These are phyloP conservation scores for Macrophomina phaseolina DNA, from an alignment of 2,329 filamentous ascomycete genomes.

Conservation along the genomic window DNA sequence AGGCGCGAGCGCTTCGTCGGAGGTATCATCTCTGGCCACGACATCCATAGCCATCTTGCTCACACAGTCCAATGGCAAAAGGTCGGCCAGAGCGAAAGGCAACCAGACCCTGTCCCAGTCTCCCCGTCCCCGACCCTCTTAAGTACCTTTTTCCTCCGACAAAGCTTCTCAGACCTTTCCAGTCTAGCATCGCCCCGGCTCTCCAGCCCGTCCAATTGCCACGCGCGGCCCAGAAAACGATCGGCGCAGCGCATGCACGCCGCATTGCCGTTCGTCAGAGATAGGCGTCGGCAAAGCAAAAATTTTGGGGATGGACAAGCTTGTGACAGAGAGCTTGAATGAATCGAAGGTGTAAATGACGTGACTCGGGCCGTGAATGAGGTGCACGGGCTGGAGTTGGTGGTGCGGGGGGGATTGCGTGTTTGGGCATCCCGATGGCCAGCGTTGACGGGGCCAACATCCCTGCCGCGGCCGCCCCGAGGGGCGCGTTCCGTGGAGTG, in stretches of 20 bases:
- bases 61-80: too few species aligned
- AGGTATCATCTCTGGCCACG: conserved; percentile 5
- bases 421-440: background rate
- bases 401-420: background rate
- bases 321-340: background rate
- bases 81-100: too few species aligned
- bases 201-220: background rate
- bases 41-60: background rate
- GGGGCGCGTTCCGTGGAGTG: too few species aligned
- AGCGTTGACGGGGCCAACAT: background rate
- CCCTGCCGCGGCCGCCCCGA: too few species aligned
- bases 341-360: background rate
- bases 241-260: background rate
- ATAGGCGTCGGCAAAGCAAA: background rate
- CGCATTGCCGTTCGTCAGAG: background rate
- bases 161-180: background rate
- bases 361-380: background rate
- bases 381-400: background rate
- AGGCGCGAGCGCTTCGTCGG: conserved; percentile 29
- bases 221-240: background rate
- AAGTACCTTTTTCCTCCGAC: background rate
- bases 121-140: background rate
- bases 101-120: background rate
- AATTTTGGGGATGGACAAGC: background rate
- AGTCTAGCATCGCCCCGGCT: background rate